Conservation (phyloP, 345 rosid species). For the Eucalyptus curtisii region DNA sequence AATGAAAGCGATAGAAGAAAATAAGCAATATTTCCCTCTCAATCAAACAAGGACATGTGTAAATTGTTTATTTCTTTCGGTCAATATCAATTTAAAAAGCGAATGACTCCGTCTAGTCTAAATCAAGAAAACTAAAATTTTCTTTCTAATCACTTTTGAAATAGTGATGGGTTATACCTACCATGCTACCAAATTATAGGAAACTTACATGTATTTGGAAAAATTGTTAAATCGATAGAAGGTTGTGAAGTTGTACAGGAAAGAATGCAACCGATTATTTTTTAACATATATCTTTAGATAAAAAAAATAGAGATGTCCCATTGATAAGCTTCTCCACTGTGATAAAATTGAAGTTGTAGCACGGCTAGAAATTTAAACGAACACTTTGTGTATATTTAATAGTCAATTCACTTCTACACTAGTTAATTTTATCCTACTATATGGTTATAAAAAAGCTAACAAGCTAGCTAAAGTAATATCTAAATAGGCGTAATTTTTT, state of each 20-base stretch:
- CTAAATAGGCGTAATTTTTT: not conserved
- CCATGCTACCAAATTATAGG: not conserved
- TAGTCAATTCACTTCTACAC: not conserved
- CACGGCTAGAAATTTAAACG: not conserved
- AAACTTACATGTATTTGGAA: not conserved
- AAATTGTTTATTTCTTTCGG: not conserved
- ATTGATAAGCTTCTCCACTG: not conserved
- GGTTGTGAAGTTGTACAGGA: not conserved
- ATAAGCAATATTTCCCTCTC: not conserved
- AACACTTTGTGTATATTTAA: not conserved
- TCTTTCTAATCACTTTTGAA: not conserved
- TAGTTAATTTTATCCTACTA: not conserved
- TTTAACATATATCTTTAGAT: not conserved
- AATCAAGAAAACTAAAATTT: not conserved
- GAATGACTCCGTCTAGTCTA: not conserved
- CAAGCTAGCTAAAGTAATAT: not conserved
- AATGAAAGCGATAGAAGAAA: not conserved
- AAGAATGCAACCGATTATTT: not conserved
- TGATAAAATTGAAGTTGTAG: not conserved
- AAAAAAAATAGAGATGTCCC: not conserved
- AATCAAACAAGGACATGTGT: not conserved
- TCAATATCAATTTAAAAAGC: not conserved
- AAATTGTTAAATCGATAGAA: not conserved
- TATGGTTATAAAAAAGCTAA: not conserved
- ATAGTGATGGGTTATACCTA: not conserved